Base-by-base conservation (phyloP, 352 stramenopile genomes). In the Phytopythium sindhum region DNA sequence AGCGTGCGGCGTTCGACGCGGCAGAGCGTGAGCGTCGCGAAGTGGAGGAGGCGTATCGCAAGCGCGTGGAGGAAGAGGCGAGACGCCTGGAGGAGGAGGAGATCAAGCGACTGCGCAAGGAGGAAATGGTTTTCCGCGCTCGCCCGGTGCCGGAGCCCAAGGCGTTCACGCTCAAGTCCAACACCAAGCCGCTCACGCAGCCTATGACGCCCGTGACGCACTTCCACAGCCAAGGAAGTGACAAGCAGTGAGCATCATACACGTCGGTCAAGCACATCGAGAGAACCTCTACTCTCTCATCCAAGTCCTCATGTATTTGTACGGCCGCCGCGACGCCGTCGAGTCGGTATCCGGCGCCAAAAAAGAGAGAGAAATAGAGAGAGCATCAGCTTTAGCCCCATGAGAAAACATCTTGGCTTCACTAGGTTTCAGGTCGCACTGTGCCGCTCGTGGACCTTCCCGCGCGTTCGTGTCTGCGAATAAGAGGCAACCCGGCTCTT, bases 121-220 rank as follows among this genome's bases (percentile, higher is more conserved):
- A 90, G 58, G 73, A 90, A 29, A 79, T 93, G 62, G 77, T 78
- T 68, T 93, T 93, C 64, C 81, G 89, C 45, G 84, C 84, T 0
- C 84, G 80, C 3, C 84, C 84, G 8, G 78, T 79, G 53, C 81
- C 81, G 33, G 72, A 76, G 10, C 26, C 57, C 51, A 86, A 78
- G 64, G 42, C 63, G 37, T 90, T 88, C 53, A 70, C 73, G 31
- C 41, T 85, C 45, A 89, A 89, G 61, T 65, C 54, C n/a, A 60
- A 60, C 56, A 89, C 82, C 4, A 74, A 90, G 35, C 81, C 80
- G 1, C 48, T 55, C 14, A 55, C 48, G 26, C 14, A 55, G 48
- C 48, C 48, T 26, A 75, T 84, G 53, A 91, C 78, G 44, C 80
- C 81, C 12, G 60, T 74, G 57, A 45, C 62, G 52, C 67, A 65